Evolutionary conservation across 768 basidiomycete genomes (phyloP).

Genomic region (Auricularia heimuer): DNA sequence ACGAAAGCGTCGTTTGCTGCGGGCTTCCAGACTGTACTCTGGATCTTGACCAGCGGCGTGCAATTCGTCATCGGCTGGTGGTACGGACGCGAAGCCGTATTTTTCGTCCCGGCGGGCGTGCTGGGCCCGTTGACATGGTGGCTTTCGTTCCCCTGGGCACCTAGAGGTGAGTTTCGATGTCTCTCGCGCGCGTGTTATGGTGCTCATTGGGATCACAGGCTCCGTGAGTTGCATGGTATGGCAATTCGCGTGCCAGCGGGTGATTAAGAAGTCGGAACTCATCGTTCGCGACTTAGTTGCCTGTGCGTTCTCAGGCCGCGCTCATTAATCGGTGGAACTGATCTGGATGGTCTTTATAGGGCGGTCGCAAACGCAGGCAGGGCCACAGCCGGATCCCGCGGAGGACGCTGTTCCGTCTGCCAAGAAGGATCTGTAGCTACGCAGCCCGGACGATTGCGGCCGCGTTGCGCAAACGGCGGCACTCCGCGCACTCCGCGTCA

Average conservation of each 20-base stretch:
- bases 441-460: not conserved
- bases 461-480: not conserved
- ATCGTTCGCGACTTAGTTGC: slow-evolving; percentile 51
- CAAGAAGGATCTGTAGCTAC: not conserved
- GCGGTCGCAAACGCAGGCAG: not conserved
- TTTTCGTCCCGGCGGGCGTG: slow-evolving; percentile 88
- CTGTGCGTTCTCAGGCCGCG: not conserved
- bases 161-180: slow-evolving; percentile 45
- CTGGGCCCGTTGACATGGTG: slow-evolving; percentile 84
- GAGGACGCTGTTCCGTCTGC: not conserved
- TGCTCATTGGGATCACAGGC: slow-evolving; percentile 37
- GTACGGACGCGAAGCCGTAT: slow-evolving; percentile 84
- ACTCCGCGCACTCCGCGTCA: not conserved
- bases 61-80: slow-evolving; percentile 85
- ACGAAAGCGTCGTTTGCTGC: slow-evolving; percentile 53
- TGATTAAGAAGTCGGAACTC: slow-evolving; percentile 68
- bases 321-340: not conserved
- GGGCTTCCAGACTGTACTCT: slow-evolving; percentile 64
- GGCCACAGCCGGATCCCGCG: not conserved
- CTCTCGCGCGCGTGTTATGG: too few species aligned
- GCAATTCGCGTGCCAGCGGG: slow-evolving; percentile 88
- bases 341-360: not conserved
- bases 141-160: slow-evolving; percentile 84
- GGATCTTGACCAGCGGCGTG: slow-evolving; percentile 78
- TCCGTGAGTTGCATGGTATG: slow-evolving; percentile 89